Evolutionary conservation across 345 rosid genomes (phyloP), one percentile per base, ranked within the genome.

Genomic region (Psidium friedrichsthalianum): DNA sequence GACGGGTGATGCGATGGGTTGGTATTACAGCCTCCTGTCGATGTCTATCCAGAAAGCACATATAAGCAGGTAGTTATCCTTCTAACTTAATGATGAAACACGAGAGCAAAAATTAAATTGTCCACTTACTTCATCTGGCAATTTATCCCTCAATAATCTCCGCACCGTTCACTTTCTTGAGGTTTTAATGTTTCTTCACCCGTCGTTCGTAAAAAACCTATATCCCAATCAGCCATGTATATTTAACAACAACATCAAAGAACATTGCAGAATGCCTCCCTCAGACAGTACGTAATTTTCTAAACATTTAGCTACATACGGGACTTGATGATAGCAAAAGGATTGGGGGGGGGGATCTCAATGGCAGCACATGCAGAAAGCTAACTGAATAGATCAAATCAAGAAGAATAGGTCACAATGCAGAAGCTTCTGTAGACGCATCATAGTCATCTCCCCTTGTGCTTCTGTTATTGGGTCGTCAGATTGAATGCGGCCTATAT

Each of bases 281-380:
- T 61, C 20, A 61, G 8, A 61, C 42, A 61, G 29, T 61, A 29
- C 42, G 7, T 0, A 27, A 61, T 27, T 29, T 27, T 29, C 20
- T 0, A 0, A 61, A 27, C 20, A 15, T 10, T 15, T 29, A 29
- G 0, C 42, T 0, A 0, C 42, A 29, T 8, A 61, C 0, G 2
- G 29, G 20, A 29, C 74, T 61, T 61, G 32, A n/a, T 18, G 36
- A 58, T 58, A n/a, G 27, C 25, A 61, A 29, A 59, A 61, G 22
- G 42, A 61, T 9, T 61, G 74, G n/a, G n/a, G n/a, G n/a, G n/a
- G n/a, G n/a, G n/a, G n/a, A 61, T 61, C 40, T 61, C 42, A 61
- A 27, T 61, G 74, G 74, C 21, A 0, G 40, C 1, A 15, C 42
- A 29, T 29, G 2, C 74, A 61, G 15, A 42, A 61, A 0, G 74